These are phyloP conservation scores for Podila minutissima DNA, from an alignment of 192 early-diverging fungal species.

Conservation along the genomic window DNA sequence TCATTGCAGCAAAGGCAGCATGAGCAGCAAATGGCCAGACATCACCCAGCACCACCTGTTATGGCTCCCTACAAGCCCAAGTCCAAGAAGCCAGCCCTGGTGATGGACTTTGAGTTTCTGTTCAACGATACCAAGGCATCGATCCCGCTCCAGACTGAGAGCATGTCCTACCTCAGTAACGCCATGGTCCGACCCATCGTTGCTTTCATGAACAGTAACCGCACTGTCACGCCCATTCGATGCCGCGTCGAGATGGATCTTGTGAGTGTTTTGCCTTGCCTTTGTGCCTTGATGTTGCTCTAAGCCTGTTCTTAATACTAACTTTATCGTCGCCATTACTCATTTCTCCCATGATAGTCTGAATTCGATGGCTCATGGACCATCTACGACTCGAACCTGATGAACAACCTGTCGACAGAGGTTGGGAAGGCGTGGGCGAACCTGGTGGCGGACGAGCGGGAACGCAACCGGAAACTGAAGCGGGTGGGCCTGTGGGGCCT, in stretches of 20 bases:
- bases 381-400: constrained; percentile 82
- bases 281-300: background rate
- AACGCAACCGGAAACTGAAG: constrained; percentile 83
- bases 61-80: constrained; percentile 19
- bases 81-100: constrained; percentile 49
- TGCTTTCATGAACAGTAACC: constrained; percentile 93
- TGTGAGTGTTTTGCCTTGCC: constrained; percentile 41
- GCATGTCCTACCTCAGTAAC: constrained; percentile 80
- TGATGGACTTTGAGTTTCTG: constrained; percentile 83
- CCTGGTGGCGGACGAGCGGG: constrained; percentile 83
- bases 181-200: constrained; percentile 94
- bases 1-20: constrained; percentile 25
- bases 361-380: constrained; percentile 97
- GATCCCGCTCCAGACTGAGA: constrained; percentile 78
- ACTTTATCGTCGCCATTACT: too few relatives aligned
- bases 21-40: constrained; percentile 19
- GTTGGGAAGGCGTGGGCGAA: constrained; percentile 84
- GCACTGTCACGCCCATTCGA: constrained; percentile 85
- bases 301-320: background rate
- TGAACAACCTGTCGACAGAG: constrained; percentile 78
- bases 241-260: constrained; percentile 81
- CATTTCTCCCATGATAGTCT: constrained; percentile 44
- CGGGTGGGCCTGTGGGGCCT: constrained; percentile 92
- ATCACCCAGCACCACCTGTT: constrained; percentile 4
- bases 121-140: constrained; percentile 93